Conservation (phyloP, 768 basidiomycete species). For the Pisolithus microcarpus region DNA sequence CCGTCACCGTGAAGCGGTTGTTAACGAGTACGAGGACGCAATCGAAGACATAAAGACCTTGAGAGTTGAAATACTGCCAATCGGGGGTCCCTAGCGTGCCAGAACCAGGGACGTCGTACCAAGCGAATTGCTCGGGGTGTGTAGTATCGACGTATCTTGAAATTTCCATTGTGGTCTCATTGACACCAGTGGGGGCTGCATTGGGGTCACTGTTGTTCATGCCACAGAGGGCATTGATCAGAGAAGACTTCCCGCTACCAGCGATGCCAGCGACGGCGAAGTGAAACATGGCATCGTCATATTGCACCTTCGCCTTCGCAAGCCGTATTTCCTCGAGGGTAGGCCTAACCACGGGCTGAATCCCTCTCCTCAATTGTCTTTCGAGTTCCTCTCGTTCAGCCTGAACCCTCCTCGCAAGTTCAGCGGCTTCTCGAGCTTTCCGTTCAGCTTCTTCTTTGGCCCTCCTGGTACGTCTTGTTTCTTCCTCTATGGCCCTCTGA, state of each 20-base stretch:
- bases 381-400: no score
- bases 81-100: conserved; percentile 18
- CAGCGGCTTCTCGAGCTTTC: no score
- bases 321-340: no score
- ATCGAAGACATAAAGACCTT: conserved; percentile 20
- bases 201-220: conserved; percentile 10
- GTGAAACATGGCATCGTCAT: conserved; percentile 10
- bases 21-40: conserved; percentile 12
- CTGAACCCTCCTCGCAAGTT: no score
- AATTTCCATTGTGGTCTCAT: conserved; percentile 17
- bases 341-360: no score
- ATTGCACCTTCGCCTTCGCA: not conserved
- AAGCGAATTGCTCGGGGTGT: conserved; percentile 12
- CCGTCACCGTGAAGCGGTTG: conserved; percentile 21
- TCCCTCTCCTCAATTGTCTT: no score
- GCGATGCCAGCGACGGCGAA: conserved; percentile 5
- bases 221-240: conserved; percentile 20
- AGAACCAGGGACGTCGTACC: conserved; percentile 27
- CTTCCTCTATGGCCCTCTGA: no score
- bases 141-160: conserved; percentile 16
- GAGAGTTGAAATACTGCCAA: conserved; percentile 24
- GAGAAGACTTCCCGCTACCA: conserved; percentile 11
- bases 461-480: no score
- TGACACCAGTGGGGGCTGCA: conserved; percentile 20
- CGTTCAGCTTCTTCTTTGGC: no score